Percentiles rank a stretch among this genome's conserved stretches.
phyloP scores from a whole-genome alignment of 2,329 filamentous ascomycete genomes.

The Epichloe gansuensis region DNA sequence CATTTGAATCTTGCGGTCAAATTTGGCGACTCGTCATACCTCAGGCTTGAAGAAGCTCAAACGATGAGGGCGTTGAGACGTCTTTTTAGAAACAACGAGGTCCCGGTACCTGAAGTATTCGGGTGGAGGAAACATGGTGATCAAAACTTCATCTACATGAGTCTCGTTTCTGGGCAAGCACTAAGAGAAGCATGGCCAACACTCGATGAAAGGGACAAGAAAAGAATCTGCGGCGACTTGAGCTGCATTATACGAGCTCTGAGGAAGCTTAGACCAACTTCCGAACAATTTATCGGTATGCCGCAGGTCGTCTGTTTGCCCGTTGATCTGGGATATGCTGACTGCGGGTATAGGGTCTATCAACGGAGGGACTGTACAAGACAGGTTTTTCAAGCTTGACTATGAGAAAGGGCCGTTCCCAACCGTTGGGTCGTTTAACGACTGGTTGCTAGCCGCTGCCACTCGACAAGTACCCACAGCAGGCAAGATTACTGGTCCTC shows the following conservation, averaged over 20 bases:
- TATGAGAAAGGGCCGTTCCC: slow-evolving; percentile 10
- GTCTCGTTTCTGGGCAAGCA: slow-evolving; percentile 9
- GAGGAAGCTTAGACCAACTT: background rate
- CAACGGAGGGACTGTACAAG: slow-evolving; percentile 11
- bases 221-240: slow-evolving; percentile 7
- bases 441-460: slow-evolving; percentile 12
- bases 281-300: background rate
- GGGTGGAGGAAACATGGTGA: background rate
- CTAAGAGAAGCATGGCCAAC: slow-evolving; percentile 11
- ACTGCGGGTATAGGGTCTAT: slow-evolving; percentile 9
- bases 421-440: slow-evolving; percentile 10
- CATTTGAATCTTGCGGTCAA: background rate
- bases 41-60: background rate
- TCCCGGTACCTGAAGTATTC: background rate
- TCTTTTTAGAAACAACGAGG: background rate
- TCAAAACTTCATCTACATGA: slow-evolving; percentile 13
- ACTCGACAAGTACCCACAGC: slow-evolving; percentile 9
- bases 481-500: slow-evolving; percentile 1
- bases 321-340: background rate
- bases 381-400: slow-evolving; percentile 12
- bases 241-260: background rate
- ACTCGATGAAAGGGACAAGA: slow-evolving; percentile 10
- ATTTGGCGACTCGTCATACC: background rate
- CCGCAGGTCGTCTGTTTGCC: background rate
- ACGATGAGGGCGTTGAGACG: background rate